Evolutionary conservation across 345 rosid species (phyloP).

Genomic region (Populus tremula): DNA sequence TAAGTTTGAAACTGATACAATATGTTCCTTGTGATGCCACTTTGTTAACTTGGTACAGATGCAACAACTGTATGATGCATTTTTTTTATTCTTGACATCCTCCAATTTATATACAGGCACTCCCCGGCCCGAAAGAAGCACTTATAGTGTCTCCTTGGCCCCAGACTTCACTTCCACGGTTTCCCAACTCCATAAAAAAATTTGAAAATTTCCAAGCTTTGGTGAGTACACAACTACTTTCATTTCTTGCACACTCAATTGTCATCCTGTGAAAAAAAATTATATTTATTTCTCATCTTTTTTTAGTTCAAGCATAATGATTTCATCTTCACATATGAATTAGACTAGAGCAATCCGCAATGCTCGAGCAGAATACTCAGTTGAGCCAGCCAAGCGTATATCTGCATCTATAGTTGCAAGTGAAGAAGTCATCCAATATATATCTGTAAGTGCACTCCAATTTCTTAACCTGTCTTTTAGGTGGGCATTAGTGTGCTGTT

Average conservation of each 20-base stretch:
- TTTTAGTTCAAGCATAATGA: constrained; percentile 9
- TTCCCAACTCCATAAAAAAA: constrained; percentile 51
- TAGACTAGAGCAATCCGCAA: constrained; percentile 91
- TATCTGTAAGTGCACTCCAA: constrained; percentile 56
- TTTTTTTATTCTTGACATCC: not conserved
- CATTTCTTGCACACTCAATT: not conserved
- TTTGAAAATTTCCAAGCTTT: constrained; percentile 87
- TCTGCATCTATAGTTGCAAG: constrained; percentile 88
- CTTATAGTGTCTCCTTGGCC: constrained; percentile 94
- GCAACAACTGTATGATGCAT: not conserved
- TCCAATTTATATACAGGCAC: constrained; percentile 53
- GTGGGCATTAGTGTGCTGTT: not conserved
- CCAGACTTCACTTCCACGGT: constrained; percentile 67
- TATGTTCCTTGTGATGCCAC: not conserved
- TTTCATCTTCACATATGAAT: constrained; percentile 8
- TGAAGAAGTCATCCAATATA: constrained; percentile 72
- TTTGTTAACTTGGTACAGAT: not conserved
- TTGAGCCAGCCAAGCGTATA: constrained; percentile 93
- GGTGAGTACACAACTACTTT: constrained; percentile 45
- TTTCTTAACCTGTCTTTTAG: not conserved
- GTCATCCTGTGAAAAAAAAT: not conserved
- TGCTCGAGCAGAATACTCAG: constrained; percentile 94
- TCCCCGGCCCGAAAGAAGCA: constrained; percentile 68
- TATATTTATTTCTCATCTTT: not conserved
- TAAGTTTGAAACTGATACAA: not conserved